Conservation (phyloP, 345 rosid genomes). For the Eucalyptus decipiens region DNA sequence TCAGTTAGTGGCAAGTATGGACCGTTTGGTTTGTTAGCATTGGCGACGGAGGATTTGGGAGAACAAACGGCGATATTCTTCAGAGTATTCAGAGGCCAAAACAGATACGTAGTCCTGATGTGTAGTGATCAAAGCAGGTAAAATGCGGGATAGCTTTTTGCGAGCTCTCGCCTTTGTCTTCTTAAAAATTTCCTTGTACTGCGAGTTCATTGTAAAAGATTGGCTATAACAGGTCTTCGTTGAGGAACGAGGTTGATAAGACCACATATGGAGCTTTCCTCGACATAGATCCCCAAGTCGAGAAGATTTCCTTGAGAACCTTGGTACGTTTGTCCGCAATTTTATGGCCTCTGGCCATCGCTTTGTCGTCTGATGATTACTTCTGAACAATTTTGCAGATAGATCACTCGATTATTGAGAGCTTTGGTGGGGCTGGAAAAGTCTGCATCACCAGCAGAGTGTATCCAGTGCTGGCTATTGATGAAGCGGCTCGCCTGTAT, state of each 20-base stretch:
- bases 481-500: neutral
- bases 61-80: slow-evolving; percentile 59
- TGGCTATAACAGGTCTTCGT: slow-evolving; percentile 21
- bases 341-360: neutral
- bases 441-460: slow-evolving; percentile 16
- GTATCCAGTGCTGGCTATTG: slow-evolving; percentile 9
- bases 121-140: slow-evolving; percentile 69
- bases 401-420: slow-evolving; percentile 28
- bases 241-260: slow-evolving; percentile 27
- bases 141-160: neutral
- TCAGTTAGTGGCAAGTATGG: slow-evolving; percentile 31
- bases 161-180: neutral
- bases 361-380: neutral
- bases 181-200: neutral
- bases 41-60: slow-evolving; percentile 31
- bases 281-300: slow-evolving; percentile 19
- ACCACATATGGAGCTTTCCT: slow-evolving; percentile 42
- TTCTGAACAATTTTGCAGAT: neutral
- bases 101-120: slow-evolving; percentile 34
- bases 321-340: slow-evolving; percentile 6
- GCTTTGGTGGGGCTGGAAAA: slow-evolving; percentile 15
- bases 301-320: slow-evolving; percentile 26
- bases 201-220: neutral
- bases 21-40: slow-evolving; percentile 51
- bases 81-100: slow-evolving; percentile 33